Evolutionary conservation across 2,329 filamentous ascomycete species (phyloP).

Genomic region (Neocucurbitaria cava): DNA sequence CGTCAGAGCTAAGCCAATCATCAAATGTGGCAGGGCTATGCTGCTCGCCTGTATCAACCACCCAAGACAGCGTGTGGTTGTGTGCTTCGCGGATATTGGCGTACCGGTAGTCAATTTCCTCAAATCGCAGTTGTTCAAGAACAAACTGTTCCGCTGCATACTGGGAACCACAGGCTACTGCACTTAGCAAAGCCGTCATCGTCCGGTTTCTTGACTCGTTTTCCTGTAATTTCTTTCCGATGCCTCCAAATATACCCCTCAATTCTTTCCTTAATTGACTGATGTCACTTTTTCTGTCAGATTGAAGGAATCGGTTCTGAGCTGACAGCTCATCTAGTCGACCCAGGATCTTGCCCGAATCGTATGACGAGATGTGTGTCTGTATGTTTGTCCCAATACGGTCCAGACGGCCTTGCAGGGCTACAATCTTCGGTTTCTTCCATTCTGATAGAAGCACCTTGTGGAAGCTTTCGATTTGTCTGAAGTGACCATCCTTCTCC

Average conservation of each 20-base stretch:
- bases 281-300: neutral
- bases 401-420: neutral
- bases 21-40: constrained; percentile 4
- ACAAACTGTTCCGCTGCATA: neutral
- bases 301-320: neutral
- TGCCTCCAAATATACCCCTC: neutral
- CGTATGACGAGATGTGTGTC: neutral
- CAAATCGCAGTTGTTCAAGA: neutral
- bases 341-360: neutral
- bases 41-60: neutral
- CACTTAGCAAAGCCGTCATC: neutral
- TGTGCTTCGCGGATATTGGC: neutral
- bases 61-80: neutral
- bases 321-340: neutral
- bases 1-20: constrained; percentile 14
- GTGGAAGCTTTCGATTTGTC: neutral
- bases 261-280: neutral
- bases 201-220: neutral
- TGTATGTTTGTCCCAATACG: neutral
- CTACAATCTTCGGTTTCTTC: neutral
- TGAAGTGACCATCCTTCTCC: neutral
- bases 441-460: neutral
- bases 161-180: neutral
- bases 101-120: neutral
- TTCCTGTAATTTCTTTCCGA: neutral